A percentile compares a stretch with the other conserved stretches of the same genome.
Conservation (phyloP, 805 yeast species). For the Sungouiozyma intestinalis region DNA sequence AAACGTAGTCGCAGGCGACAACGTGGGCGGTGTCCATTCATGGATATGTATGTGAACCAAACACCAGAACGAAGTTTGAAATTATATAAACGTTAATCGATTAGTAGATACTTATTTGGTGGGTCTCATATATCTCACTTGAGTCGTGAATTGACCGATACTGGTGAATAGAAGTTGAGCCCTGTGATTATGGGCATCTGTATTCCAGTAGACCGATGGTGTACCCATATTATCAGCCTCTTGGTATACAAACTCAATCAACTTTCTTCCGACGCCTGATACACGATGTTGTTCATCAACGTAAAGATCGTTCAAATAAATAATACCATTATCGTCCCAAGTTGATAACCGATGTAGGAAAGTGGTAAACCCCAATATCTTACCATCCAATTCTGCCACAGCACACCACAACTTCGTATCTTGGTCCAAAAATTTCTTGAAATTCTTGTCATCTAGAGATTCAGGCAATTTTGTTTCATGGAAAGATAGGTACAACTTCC, state of each 20-base stretch:
- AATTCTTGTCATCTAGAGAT: constrained; percentile 34
- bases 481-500: constrained; percentile 36
- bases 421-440: constrained; percentile 36
- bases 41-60: too few species aligned
- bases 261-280: constrained; percentile 37
- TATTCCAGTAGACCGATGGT: constrained; percentile 41
- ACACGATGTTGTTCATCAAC: constrained; percentile 33
- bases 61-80: too few species aligned
- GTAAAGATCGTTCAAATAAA: constrained; percentile 43
- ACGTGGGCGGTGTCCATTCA: not conserved
- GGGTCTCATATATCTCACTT: constrained; percentile 28
- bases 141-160: constrained; percentile 36
- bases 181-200: constrained; percentile 42
- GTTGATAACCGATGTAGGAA: constrained; percentile 40
- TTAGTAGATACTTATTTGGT: not conserved
- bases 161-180: constrained; percentile 46
- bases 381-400: constrained; percentile 31
- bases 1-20: not conserved
- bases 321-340: constrained; percentile 36
- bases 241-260: constrained; percentile 38
- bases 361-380: constrained; percentile 40
- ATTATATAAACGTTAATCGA: too few species aligned
- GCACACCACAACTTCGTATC: constrained; percentile 37
- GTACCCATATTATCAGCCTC: constrained; percentile 36
- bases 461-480: constrained; percentile 24